Evolutionary conservation across 148 eudicot species (phyloP), one percentile per base, ranked within the genome.

Genomic region (Salicornia ramosissima): DNA sequence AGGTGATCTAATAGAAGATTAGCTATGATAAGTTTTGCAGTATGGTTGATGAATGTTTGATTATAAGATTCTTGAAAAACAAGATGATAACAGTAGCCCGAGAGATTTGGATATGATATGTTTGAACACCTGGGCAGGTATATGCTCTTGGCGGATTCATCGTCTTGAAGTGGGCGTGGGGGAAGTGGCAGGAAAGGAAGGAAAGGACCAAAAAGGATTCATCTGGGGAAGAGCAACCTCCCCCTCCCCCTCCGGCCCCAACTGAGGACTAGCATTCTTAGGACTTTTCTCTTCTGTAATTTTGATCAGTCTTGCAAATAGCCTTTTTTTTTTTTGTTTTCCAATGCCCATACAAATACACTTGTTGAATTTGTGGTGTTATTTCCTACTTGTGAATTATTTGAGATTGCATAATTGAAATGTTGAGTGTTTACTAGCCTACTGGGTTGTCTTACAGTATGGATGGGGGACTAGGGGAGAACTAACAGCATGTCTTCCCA

Each of bases 121-220:
- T 24, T 21, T 51, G 53, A 25, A 56, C 2, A 5, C 28, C 59
- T 72, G 15, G 68, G 36, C 77, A 81, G 84, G 71, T 81, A 52
- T 81, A 81, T 75, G 84, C 84, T 39, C 79, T 81, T 30, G 84
- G 84, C 45, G 84, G 84, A 55, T 81, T 81, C 77, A 71, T 81
- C 13, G 12, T 81, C 43, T 22, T 78, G 79, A 78, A 65, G 39
- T 81, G 84, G 84, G 81, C 64, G 25, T 81, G 84, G 84, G 82
- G 81, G 26, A 81, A 81, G 57, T 81, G 84, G 84, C 84, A 81
- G 59, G 81, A 81, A 62, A 68, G 72, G 70, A 68, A 78, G 79
- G 81, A 56, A 2, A 70, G 62, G 24, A 45, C 30, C 4, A 73
- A 81, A 33, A 65, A 77, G 49, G 74, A 63, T 25, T 42, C 76